phyloP scores from a whole-genome alignment of 345 rosid species.

The Iberis pinnata region DNA sequence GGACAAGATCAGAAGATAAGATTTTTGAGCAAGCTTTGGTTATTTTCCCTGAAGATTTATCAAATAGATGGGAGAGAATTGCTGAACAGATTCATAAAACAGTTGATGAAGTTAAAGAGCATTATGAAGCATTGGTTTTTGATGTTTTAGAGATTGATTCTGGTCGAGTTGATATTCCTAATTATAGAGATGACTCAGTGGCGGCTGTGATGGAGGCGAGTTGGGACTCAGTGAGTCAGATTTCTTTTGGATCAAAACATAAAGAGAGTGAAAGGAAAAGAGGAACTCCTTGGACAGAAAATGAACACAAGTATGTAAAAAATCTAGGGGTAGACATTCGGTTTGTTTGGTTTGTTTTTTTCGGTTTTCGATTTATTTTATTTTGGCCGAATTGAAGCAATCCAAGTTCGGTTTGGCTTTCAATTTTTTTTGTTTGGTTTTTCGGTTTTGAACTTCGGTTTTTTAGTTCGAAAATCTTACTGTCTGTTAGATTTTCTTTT shows the following conservation, averaged over 20 bases:
- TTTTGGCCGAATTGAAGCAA: no score
- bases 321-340: no score
- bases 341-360: no score
- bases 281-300: slow-evolving; percentile 55
- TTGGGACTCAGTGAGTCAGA: slow-evolving; percentile 38
- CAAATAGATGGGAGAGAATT: slow-evolving; percentile 62
- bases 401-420: no score
- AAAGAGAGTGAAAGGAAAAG: slow-evolving; percentile 53
- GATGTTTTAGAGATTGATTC: slow-evolving; percentile 69
- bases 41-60: slow-evolving; percentile 40
- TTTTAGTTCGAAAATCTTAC: no score
- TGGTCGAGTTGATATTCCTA: slow-evolving; percentile 57
- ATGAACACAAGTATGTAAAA: slow-evolving; percentile 31
- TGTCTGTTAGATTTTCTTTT: no score
- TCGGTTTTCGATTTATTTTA: no score
- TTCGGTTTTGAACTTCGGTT: no score
- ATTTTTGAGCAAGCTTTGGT: slow-evolving; percentile 61
- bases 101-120: slow-evolving; percentile 39
- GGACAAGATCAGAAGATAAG: slow-evolving; percentile 71
- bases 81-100: slow-evolving; percentile 46
- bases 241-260: slow-evolving; percentile 33
- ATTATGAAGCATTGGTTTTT: slow-evolving; percentile 47
- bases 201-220: not conserved
- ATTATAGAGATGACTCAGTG: slow-evolving; percentile 41
- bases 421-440: no score